These are phyloP conservation scores for Lactuca saligna DNA, from an alignment of 129 eudicot genomes.

Conservation along the genomic window DNA sequence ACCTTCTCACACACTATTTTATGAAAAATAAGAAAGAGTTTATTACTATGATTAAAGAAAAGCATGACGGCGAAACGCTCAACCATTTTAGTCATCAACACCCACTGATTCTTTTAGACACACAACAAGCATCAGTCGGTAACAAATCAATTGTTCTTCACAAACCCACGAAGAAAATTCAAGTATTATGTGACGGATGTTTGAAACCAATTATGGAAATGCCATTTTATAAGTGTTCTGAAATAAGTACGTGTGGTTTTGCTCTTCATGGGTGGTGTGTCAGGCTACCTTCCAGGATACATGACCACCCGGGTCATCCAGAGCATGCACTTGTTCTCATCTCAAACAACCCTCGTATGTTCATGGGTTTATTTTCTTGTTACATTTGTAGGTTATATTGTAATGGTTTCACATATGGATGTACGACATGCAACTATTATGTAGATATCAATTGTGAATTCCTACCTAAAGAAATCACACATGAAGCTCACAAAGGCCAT, in stretches of 20 bases:
- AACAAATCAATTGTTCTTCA: neutral
- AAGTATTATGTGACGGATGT: slow-evolving; percentile 26
- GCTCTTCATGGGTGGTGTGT: slow-evolving; percentile 24
- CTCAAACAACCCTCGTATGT: neutral
- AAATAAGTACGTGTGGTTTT: neutral
- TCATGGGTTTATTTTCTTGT: neutral
- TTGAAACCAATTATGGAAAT: neutral
- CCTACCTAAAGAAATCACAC: too few relatives aligned
- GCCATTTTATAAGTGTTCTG: slow-evolving; percentile 21
- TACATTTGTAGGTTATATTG: neutral
- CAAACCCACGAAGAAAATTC: slow-evolving; percentile 8
- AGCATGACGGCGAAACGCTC: neutral
- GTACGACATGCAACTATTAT: neutral
- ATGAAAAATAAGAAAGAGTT: neutral
- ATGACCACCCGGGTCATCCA: neutral
- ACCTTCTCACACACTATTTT: neutral
- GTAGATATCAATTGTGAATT: neutral
- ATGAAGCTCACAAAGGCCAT: neutral
- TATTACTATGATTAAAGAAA: neutral
- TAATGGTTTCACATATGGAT: slow-evolving; percentile 19
- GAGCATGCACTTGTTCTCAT: neutral
- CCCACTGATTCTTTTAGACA: neutral
- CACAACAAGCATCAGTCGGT: neutral
- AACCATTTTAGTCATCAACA: slow-evolving; percentile 12
- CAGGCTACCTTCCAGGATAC: neutral